Evolutionary conservation across 2,329 filamentous ascomycete species (phyloP), one percentile per base, ranked within the genome.

Genomic region (Dactylellina parvicollis): DNA sequence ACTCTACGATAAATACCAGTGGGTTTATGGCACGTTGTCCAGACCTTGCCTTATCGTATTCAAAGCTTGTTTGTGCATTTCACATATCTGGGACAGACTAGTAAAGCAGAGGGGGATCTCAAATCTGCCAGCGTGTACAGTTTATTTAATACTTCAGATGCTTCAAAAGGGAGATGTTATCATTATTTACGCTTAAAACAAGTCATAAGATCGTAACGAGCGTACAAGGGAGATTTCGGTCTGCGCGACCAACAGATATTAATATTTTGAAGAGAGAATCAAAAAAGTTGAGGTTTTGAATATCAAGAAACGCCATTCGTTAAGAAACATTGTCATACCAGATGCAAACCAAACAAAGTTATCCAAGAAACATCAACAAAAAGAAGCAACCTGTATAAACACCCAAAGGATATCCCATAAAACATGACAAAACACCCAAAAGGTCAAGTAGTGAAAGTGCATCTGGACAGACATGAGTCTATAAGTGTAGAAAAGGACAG

Each of bases 401-500:
- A 56, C 30, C 30, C 18, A 56, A 24, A 56, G 14, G n/a, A 54
- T 30, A 32, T 18, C n/a, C 3, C 32, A 16, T 54, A 32, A 54
- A 32, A 9, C n/a, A 18, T 32, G 20, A 10, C 26, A 26, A n/a
- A 30, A n/a, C n/a, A 30, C 14, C 2, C 30, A 9, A 36, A 9
- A n/a, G 22, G 2, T 10, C 34, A 46, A 47, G 28, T 22, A 34
- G 18, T n/a, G 24, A 20, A 32, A 9, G 26, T 24, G 2, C 56
- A 60, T 47, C 40, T 60, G 36, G 28, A 34, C 44, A 24, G 10
- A 14, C 18, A 9, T n/a, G n/a, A 40, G n/a, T 47, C 44, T 47
- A 60, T 46, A n/a, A 38, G 34, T 26, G 22, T 18, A 2, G 20
- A 12, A 36, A 59, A 60, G 32, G 44, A 46, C 26, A 60, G 24